A percentile compares a stretch with the other conserved stretches of the same genome.
Conservation (phyloP, 805 yeast species). For the Ogataea naganishii region DNA sequence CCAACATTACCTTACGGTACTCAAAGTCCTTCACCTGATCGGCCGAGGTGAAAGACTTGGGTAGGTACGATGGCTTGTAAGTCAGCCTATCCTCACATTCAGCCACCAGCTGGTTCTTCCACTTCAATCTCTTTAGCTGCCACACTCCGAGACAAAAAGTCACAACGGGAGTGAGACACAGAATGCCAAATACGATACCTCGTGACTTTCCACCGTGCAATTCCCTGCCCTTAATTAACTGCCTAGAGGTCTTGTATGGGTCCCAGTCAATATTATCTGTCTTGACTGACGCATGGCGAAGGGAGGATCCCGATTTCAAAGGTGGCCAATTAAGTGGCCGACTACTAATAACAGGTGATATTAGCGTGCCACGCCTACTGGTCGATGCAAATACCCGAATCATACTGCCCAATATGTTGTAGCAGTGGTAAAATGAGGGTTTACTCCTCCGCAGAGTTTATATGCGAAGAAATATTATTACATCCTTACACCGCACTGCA, state of each 20-base stretch:
- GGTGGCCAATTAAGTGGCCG: too few relatives aligned
- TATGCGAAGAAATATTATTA: too few relatives aligned
- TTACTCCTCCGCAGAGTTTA: too few relatives aligned
- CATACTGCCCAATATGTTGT: too few relatives aligned
- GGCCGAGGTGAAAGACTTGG: slow-evolving; percentile 54
- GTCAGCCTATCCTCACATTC: slow-evolving; percentile 76
- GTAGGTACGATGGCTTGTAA: slow-evolving; percentile 63
- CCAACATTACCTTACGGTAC: slow-evolving; percentile 67
- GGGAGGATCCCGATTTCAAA: too few relatives aligned
- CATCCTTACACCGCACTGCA: too few relatives aligned
- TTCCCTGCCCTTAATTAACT: slow-evolving; percentile 25
- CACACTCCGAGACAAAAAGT: slow-evolving; percentile 86
- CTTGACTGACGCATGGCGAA: slow-evolving; percentile 31
- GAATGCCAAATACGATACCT: slow-evolving; percentile 23
- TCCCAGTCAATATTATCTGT: slow-evolving; percentile 81
- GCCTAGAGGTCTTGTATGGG: slow-evolving; percentile 49
- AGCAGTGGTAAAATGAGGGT: too few relatives aligned
- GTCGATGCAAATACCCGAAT: too few relatives aligned
- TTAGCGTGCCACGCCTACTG: too few relatives aligned
- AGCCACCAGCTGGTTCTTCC: slow-evolving; percentile 84
- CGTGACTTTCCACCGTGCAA: slow-evolving; percentile 13
- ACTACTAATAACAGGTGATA: too few relatives aligned
- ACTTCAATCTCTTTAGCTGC: slow-evolving; percentile 78
- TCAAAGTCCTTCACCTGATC: slow-evolving; percentile 67
- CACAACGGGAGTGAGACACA: slow-evolving; percentile 76